Evolutionary conservation across 805 yeast genomes (phyloP).

Genomic region (Metschnikowia lochheadii): DNA sequence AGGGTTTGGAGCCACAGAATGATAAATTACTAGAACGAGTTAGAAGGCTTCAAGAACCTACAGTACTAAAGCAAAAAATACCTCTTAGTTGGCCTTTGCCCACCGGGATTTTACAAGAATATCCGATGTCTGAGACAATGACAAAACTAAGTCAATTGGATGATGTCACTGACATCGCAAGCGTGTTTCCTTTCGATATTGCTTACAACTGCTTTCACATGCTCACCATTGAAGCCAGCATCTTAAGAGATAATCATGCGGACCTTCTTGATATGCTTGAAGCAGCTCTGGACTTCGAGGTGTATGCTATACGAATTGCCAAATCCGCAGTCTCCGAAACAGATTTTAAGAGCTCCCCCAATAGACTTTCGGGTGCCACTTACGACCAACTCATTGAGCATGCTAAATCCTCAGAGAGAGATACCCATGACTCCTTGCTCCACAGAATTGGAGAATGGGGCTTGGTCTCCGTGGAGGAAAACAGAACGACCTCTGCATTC

Average conservation of each 20-base stretch:
- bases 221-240: constrained; percentile 30
- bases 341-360: constrained; percentile 1
- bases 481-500: constrained; percentile 9
- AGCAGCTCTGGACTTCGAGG: constrained; percentile 21
- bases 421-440: constrained; percentile 3
- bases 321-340: constrained; percentile 2
- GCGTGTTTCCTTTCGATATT: constrained; percentile 29
- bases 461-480: constrained; percentile 16
- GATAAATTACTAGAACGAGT: not conserved
- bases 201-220: constrained; percentile 23
- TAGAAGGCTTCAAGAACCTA: not conserved
- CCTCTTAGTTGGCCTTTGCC: not conserved
- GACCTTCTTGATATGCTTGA: constrained; percentile 22
- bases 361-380: not conserved
- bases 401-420: constrained; percentile 6
- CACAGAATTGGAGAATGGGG: constrained; percentile 17
- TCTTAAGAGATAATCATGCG: constrained; percentile 22
- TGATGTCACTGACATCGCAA: not conserved
- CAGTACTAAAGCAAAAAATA: not conserved
- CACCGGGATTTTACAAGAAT: not conserved
- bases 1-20: not conserved
- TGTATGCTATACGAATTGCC: constrained; percentile 22
- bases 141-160: not conserved
- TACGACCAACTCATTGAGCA: constrained; percentile 16
- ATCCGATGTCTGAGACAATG: not conserved